Base-by-base conservation (phyloP, 768 basidiomycete genomes). In the Leccinellum albellum region DNA sequence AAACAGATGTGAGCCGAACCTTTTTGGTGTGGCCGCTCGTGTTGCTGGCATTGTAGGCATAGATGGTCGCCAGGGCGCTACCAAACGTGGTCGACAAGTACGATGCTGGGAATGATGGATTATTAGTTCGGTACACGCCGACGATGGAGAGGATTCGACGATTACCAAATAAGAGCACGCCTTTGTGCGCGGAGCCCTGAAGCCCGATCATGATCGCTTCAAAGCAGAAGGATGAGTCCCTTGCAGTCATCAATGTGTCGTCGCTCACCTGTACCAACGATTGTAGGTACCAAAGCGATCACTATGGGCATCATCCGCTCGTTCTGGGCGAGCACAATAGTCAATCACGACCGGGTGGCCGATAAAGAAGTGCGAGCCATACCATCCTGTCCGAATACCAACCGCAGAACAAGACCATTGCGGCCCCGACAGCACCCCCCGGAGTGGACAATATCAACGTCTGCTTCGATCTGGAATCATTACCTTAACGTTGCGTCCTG, bases 331-430 rank as follows among this genome's bases (percentile, higher is more conserved):
- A 40, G 21, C 9, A 40, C 20, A 53, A 13, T n/a, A 29, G 33
- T 37, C 1, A 14, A 7, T 28, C 10, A 14, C 21, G 29, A 17
- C 14, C 17, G 20, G 37, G n/a, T 40, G 31, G 50, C 12, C 24
- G 4, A 55, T 10, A n/a, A 26, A 47, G 35, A 47, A 4, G 50
- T 12, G 23, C 44, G 24, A 37, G 15, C 37, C 47, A 8, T 51
- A 82, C 84, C 79, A 80, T 85, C 67, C 72, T 81, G 62, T 87
- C 86, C 0, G 86, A 84, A 65, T 84, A 84, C 79, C 82, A 87
- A 3, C 84, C 84, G 59, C 82, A 85, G 5, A 76, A 62, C 17
- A 85, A 59, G 2, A 80, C 78, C 57, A 74, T 84, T 4, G 70
- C 42, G 0, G 83, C 76, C 4, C 75, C 78, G 24, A 87, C 66